Base-by-base conservation (phyloP, 129 eudicot genomes). In the Pseudognaphalium luteoalbum region DNA sequence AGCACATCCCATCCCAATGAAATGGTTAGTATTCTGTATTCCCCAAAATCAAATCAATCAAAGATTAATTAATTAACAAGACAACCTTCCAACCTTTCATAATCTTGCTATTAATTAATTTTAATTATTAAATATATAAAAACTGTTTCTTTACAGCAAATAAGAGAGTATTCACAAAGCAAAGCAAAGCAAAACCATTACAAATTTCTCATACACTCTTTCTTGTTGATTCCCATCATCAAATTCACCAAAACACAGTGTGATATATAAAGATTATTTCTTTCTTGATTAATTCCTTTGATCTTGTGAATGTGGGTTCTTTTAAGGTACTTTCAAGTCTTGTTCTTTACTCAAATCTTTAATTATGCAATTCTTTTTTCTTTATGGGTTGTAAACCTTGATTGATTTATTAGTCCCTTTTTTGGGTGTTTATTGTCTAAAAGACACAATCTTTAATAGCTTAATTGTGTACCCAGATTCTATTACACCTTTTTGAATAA, bases 291-390 rank as follows among this genome's bases (percentile, higher is more conserved):
- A 51, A 64, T 72, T 79, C 83, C 56, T 52, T 28, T 63, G 78
- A 79, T 72, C 83, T 72, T 65, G 73, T 79, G 78, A 79, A 79
- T 79, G 83, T 79, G 78, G 82, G 60, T 79, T 72, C 68, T 72
- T 65, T 79, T 34, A 2, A 72, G 83, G 83, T 79, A 79, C 68
- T 54, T 62, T 37, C 75, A 8, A 54, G 42, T 76, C 75, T 41
- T 69, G 61, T 56, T 57, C 75, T 77, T 39, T 22, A 76, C 80
- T 76, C 75, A 19, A 62, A 41, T 44, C 50, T 70, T 30, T 70
- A 1, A 6, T 59, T 70, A 58, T 12, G 0, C 1, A 34, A 44
- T 70, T 78, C 10, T 59, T 78, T 69, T 59, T 70, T 59, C 81
- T 70, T 70, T 41, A 57, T 32, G 30, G 52, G 39, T 33, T 70